Base-by-base conservation (phyloP, 2,329 filamentous ascomycete species). In the Plectosphaerella cucumerina region DNA sequence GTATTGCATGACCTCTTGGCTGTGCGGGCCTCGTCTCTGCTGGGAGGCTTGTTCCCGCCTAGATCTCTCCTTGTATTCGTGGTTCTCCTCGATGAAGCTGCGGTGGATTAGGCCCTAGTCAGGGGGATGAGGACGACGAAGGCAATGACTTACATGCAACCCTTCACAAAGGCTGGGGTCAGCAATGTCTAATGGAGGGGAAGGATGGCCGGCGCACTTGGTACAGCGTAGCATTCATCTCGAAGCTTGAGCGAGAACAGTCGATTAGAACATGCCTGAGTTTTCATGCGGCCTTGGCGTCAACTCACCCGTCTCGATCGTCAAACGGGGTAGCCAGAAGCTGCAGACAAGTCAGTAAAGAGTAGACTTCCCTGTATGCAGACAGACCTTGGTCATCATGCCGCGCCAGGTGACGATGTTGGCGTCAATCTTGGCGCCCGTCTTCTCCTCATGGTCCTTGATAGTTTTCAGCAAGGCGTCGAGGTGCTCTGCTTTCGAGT, bases 141-240 rank as follows among this genome's bases (percentile, higher is more conserved):
- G 15, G 20, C 35, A 31, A 26, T 18, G 17, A 6, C 39, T 31
- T 71, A 82, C 78, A 82, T 70, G 73, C 74, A 81, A 55, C 70
- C 75, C 78, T 82, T 65, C 6, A 44, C 12, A 21, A 41, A 49
- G 53, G 12, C 12, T 59, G 23, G 37, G 6, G 23, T 23, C 10
- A 39, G 34, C 15, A 48, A 6, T 42, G 8, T 20, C n/a, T 11
- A 33, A 26, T 5, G 22, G 41, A 15, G 22, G 37, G 20, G 15
- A 9, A 18, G 39, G 17, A 17, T 18, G 45, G 44, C 43, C 57
- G 61, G 59, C 82, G 67, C 70, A 94, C 92, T 75, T 97, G 87
- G 63, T 91, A 94, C 47, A 85, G 76, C 3, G 93, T 97, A 46
- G 90, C 93, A 65, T 97, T 96, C 91, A 99, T 96, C 67, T 95